A percentile compares a stretch with the other conserved stretches of the same genome.
These are phyloP conservation scores for Mrakia frigida DNA, from an alignment of 768 basidiomycete species.

Conservation along the genomic window DNA sequence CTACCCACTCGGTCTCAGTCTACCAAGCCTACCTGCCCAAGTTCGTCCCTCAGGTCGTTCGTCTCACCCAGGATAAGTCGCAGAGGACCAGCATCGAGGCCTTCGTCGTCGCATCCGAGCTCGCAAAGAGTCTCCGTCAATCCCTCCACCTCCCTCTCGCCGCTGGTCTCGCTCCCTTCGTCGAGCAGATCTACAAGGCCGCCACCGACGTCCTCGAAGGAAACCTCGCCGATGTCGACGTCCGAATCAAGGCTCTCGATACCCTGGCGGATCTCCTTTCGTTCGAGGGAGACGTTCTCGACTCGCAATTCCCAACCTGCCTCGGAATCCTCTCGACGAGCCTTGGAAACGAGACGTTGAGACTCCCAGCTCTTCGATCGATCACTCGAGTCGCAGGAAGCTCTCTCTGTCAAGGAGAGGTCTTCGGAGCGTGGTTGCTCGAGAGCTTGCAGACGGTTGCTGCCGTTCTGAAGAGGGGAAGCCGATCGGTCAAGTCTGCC, in stretches of 20 bases:
- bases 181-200: slow-evolving; percentile 67
- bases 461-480: slow-evolving; percentile 68
- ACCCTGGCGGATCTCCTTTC: slow-evolving; percentile 82
- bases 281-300: slow-evolving; percentile 69
- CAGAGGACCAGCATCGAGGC: slow-evolving; percentile 83
- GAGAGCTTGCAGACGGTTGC: slow-evolving; percentile 72
- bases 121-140: slow-evolving; percentile 71
- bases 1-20: slow-evolving; percentile 58
- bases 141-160: slow-evolving; percentile 46
- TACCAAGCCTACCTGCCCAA: slow-evolving; percentile 60
- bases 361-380: slow-evolving; percentile 57
- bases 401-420: slow-evolving; percentile 37
- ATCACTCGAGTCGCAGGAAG: slow-evolving; percentile 71
- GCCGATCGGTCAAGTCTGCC: slow-evolving; percentile 69
- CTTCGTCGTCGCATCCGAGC: slow-evolving; percentile 77
- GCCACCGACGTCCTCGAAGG: slow-evolving; percentile 64
- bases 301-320: slow-evolving; percentile 39
- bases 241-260: slow-evolving; percentile 73
- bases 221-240: slow-evolving; percentile 86
- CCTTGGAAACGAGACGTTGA: slow-evolving; percentile 45
- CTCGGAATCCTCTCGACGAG: slow-evolving; percentile 41
- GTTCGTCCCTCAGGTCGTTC: slow-evolving; percentile 69
- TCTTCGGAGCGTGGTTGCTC: slow-evolving; percentile 61
- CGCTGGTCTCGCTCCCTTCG: slow-evolving; percentile 39
- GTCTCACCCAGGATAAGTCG: slow-evolving; percentile 70